phyloP scores from a whole-genome alignment of 2,329 filamentous ascomycete species.

The Cladophialophora chaetospira region DNA sequence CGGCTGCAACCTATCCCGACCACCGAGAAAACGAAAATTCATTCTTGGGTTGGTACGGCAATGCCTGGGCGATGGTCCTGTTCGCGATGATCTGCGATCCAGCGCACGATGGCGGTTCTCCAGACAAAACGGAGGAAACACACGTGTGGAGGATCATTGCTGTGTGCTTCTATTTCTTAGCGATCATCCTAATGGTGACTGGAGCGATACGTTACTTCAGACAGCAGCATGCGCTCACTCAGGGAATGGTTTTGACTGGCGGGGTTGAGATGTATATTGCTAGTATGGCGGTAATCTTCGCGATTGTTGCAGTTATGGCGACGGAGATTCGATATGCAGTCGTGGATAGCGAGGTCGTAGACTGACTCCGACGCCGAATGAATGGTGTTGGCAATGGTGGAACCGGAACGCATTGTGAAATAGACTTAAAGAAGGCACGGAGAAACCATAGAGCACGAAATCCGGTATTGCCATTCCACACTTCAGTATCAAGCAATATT shows the following conservation, averaged over 20 bases:
- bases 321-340: too few species aligned
- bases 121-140: not conserved
- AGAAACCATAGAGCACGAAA: too few species aligned
- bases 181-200: not conserved
- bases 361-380: too few species aligned
- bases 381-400: too few species aligned
- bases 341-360: too few species aligned
- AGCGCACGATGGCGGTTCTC: not conserved
- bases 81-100: not conserved
- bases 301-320: not conserved
- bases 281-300: not conserved
- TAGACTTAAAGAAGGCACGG: too few species aligned
- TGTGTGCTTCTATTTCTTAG: not conserved
- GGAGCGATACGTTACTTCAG: not conserved
- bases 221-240: not conserved
- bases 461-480: too few species aligned
- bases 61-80: not conserved
- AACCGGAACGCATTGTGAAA: too few species aligned
- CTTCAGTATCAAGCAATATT: slow-evolving; percentile 52
- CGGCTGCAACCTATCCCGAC: not conserved
- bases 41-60: not conserved
- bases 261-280: not conserved
- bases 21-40: not conserved
- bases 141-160: not conserved
- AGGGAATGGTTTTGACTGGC: not conserved